Evolutionary conservation across 345 rosid genomes (phyloP).

Genomic region (Boechera divaricarpa): DNA sequence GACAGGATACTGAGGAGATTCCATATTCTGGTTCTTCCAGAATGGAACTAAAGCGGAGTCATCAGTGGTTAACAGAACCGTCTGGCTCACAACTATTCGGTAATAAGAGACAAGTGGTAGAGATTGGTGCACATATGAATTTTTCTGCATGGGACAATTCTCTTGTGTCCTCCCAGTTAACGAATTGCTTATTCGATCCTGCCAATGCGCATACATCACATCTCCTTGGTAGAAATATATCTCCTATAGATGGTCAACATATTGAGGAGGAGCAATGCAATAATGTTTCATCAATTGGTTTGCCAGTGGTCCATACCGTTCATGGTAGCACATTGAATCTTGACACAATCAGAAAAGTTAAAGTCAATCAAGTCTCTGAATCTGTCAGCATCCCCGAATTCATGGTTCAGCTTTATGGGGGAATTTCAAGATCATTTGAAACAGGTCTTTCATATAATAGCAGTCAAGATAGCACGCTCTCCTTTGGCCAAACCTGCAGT

Average conservation of each 20-base stretch:
- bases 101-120: constrained; percentile 69
- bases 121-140: constrained; percentile 49
- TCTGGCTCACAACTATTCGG: constrained; percentile 59
- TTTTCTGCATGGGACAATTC: constrained; percentile 59
- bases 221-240: constrained; percentile 49
- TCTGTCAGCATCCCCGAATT: constrained; percentile 42
- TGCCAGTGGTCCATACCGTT: constrained; percentile 47
- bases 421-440: constrained; percentile 18
- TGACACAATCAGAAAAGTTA: constrained; percentile 61
- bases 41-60: constrained; percentile 59
- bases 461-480: constrained; percentile 9
- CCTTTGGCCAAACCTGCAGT: constrained; percentile 31
- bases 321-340: constrained; percentile 59
- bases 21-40: constrained; percentile 14
- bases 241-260: constrained; percentile 43
- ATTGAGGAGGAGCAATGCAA: constrained; percentile 40
- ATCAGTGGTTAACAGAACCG: constrained; percentile 66
- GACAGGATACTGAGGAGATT: constrained; percentile 30
- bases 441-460: constrained; percentile 22
- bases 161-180: constrained; percentile 57
- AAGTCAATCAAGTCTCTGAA: constrained; percentile 61
- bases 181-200: constrained; percentile 59
- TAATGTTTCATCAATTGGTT: constrained; percentile 51
- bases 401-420: constrained; percentile 39
- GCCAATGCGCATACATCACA: constrained; percentile 51